A percentile compares a stretch with the other conserved stretches of the same genome.
phyloP scores from a whole-genome alignment of 257 asterid species.

The Solanum commersonii region DNA sequence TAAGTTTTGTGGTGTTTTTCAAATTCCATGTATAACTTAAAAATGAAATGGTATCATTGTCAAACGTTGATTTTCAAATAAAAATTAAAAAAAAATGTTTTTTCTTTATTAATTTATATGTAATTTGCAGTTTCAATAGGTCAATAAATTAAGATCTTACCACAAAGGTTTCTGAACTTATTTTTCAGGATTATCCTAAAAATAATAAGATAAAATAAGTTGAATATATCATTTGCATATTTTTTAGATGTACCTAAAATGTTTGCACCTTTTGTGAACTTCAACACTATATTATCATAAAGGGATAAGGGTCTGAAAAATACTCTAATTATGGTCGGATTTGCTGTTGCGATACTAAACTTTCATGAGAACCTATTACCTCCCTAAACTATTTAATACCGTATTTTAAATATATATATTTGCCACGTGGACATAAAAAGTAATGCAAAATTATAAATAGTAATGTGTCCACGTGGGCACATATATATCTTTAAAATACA shows the following conservation, averaged over 20 bases:
- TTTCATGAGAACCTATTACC: too few relatives aligned
- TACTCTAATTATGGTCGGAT: accelerated
- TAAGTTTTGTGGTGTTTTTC: not conserved
- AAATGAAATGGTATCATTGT: not conserved
- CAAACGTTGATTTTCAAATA: not conserved
- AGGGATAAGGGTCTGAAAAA: too few relatives aligned
- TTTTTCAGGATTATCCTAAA: not conserved
- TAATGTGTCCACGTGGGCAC: too few relatives aligned
- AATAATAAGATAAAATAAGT: not conserved
- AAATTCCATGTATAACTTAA: not conserved
- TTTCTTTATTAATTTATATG: not conserved
- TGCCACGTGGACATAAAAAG: too few relatives aligned
- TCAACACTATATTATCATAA: not conserved
- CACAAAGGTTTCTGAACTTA: not conserved
- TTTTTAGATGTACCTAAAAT: not conserved
- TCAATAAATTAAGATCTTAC: not conserved
- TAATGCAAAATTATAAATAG: too few relatives aligned
- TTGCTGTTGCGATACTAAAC: too few relatives aligned
- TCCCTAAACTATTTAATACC: too few relatives aligned
- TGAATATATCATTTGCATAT: not conserved
- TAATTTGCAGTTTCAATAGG: not conserved
- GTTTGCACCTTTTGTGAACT: not conserved
- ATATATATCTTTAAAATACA: too few relatives aligned
- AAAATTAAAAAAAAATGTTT: not conserved
- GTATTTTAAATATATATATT: too few relatives aligned